Conservation (phyloP, 2,329 filamentous ascomycete genomes). For the Hypoxylon sp. region DNA sequence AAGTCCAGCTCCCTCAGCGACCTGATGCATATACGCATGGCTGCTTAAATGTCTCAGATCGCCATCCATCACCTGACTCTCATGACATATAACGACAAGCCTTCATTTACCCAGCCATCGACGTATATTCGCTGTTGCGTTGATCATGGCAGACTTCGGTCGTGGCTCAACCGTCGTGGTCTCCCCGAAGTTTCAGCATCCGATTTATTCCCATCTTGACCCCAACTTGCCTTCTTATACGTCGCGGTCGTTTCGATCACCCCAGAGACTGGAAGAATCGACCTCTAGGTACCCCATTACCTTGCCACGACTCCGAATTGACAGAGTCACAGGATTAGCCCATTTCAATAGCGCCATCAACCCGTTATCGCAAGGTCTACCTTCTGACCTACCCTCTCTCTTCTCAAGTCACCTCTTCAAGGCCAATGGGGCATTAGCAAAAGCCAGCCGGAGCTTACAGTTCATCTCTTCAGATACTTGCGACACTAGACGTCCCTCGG, state of each 20-base stretch:
- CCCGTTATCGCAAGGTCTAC: slow-evolving; percentile 4
- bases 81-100: slow-evolving; percentile 38
- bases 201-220: slow-evolving; percentile 18
- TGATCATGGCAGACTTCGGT: slow-evolving; percentile 36
- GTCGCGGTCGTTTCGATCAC: slow-evolving; percentile 15
- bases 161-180: slow-evolving; percentile 33
- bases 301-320: slow-evolving; percentile 25
- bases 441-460: slow-evolving; percentile 26
- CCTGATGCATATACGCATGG: slow-evolving; percentile 40
- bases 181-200: slow-evolving; percentile 34
- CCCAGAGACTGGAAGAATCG: slow-evolving; percentile 10
- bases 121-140: slow-evolving; percentile 24
- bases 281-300: slow-evolving; percentile 16
- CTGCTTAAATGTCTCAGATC: slow-evolving; percentile 43
- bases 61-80: slow-evolving; percentile 37
- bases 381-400: slow-evolving; percentile 15
- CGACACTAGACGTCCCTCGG: slow-evolving; percentile 17
- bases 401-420: slow-evolving; percentile 14
- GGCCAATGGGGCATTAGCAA: slow-evolving; percentile 21
- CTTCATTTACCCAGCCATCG: slow-evolving; percentile 13
- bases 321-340: slow-evolving; percentile 16
- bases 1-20: slow-evolving; percentile 30
- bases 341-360: slow-evolving; percentile 19
- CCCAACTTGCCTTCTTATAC: slow-evolving; percentile 28
- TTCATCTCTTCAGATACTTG: slow-evolving; percentile 14